Conservation (phyloP, 2,329 filamentous ascomycete genomes). For the Paecilomyces fulvus region DNA sequence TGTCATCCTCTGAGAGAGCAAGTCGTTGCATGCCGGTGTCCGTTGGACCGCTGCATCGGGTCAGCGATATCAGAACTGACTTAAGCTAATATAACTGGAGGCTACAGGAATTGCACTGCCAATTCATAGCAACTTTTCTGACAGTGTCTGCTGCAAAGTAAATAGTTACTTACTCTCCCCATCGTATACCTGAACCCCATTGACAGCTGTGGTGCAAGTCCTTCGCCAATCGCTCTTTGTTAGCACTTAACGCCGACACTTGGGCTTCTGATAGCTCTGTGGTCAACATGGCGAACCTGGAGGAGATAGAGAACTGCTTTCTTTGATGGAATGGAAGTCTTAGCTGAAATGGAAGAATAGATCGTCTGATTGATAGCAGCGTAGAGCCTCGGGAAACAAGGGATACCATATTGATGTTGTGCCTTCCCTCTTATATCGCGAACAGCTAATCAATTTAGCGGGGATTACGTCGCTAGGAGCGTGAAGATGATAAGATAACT, state of each 20-base stretch:
- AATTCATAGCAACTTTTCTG: not conserved
- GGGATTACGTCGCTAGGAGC: not conserved
- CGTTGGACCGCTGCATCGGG: conserved; percentile 31
- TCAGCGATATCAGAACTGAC: not conserved
- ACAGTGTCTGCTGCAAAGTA: not conserved
- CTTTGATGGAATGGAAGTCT: not conserved
- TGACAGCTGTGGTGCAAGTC: conserved; percentile 58
- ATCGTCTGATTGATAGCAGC: not conserved
- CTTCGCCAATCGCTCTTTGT: conserved; percentile 52
- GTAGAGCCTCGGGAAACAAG: not conserved
- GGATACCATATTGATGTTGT: not conserved
- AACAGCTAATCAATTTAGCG: not conserved
- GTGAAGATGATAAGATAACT: not conserved
- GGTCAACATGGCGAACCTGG: conserved; percentile 24
- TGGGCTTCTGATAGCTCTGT: conserved; percentile 42
- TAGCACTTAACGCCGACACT: conserved; percentile 47
- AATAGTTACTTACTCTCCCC: conserved; percentile 51
- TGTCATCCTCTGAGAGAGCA: conserved; percentile 62
- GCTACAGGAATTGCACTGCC: not conserved
- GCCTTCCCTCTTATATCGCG: too few species aligned
- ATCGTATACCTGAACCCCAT: conserved; percentile 58
- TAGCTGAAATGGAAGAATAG: not conserved
- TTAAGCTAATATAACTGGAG: not conserved
- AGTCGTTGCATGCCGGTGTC: conserved; percentile 73
- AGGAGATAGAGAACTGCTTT: not conserved